These are phyloP conservation scores for Lenzites betulinus DNA, from an alignment of 768 basidiomycete species.

Conservation along the genomic window DNA sequence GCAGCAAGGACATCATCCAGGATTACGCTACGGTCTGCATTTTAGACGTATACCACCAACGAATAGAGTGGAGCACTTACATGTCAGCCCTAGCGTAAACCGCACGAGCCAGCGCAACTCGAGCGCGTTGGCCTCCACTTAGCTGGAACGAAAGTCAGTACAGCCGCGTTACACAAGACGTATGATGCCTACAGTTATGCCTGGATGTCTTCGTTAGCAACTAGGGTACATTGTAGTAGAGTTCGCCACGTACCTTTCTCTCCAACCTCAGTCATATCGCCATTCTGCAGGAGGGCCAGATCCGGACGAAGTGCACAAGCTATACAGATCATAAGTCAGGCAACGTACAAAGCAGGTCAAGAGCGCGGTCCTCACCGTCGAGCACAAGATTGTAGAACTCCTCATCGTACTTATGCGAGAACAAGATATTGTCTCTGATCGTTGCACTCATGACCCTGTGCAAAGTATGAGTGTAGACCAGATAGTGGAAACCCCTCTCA, in stretches of 20 bases:
- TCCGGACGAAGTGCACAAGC: conserved; percentile 81
- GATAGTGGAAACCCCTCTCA: neutral
- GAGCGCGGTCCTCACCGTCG: conserved; percentile 57
- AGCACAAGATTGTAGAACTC: conserved; percentile 80
- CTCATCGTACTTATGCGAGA: conserved; percentile 88
- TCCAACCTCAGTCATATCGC: conserved; percentile 84
- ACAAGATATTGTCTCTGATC: conserved; percentile 88
- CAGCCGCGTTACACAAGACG: neutral
- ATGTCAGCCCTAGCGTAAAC: conserved; percentile 92
- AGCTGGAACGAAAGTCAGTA: conserved; percentile 41
- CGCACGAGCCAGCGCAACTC: conserved; percentile 82
- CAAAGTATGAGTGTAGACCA: conserved; percentile 1
- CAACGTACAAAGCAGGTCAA: neutral
- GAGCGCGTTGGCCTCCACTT: conserved; percentile 84
- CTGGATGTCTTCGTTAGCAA: conserved; percentile 31
- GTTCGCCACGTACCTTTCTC: conserved; percentile 62
- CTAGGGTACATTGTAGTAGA: neutral
- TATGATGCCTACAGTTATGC: conserved; percentile 56
- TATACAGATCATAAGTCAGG: neutral
- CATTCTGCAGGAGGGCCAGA: conserved; percentile 73
- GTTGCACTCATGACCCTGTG: conserved; percentile 81
- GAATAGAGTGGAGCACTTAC: conserved; percentile 40
- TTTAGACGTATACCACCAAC: neutral
- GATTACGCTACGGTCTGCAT: conserved; percentile 51
- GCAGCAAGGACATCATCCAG: conserved; percentile 91